Conservation (phyloP, 805 yeast species). For the Sugiyamaella boreocaroliniensis region DNA sequence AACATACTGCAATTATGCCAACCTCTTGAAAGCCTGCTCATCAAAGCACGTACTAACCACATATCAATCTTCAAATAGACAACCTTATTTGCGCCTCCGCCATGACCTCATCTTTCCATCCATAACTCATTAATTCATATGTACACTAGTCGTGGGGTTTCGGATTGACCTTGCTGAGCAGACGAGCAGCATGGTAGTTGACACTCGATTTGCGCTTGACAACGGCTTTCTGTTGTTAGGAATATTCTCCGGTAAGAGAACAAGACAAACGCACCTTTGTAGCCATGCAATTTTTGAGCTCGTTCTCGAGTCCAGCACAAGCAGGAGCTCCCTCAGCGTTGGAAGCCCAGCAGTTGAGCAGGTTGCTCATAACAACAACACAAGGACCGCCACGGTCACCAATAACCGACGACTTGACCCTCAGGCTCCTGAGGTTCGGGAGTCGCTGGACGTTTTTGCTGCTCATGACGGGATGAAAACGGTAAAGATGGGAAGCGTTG, state of each 20-base stretch:
- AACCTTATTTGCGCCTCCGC: background rate
- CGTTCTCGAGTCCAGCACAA: conserved; percentile 60
- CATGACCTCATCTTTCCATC: background rate
- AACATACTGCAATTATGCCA: too few relatives aligned
- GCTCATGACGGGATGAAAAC: conserved; percentile 9
- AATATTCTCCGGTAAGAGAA: background rate
- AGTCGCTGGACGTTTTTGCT: conserved; percentile 28
- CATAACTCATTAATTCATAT: conserved; percentile 3
- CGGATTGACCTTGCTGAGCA: conserved; percentile 45
- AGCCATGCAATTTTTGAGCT: conserved; percentile 69
- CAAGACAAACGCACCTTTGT: conserved; percentile 27
- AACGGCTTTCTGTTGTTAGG: conserved; percentile 17
- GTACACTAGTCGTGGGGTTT: conserved; percentile 38
- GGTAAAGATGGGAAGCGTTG: background rate
- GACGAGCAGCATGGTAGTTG: conserved; percentile 48
- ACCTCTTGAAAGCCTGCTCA: too few relatives aligned
- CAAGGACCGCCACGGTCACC: conserved; percentile 62
- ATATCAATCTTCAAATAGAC: too few relatives aligned
- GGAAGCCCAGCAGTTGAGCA: conserved; percentile 94
- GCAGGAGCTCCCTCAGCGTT: conserved; percentile 73
- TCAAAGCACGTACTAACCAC: too few relatives aligned
- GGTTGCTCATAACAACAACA: conserved; percentile 71
- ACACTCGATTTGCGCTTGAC: conserved; percentile 36
- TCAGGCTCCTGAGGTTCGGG: conserved; percentile 70
- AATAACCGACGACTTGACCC: conserved; percentile 58